Evolutionary conservation across 2,329 filamentous ascomycete species (phyloP).

Genomic region (Penicillium oxalicum): DNA sequence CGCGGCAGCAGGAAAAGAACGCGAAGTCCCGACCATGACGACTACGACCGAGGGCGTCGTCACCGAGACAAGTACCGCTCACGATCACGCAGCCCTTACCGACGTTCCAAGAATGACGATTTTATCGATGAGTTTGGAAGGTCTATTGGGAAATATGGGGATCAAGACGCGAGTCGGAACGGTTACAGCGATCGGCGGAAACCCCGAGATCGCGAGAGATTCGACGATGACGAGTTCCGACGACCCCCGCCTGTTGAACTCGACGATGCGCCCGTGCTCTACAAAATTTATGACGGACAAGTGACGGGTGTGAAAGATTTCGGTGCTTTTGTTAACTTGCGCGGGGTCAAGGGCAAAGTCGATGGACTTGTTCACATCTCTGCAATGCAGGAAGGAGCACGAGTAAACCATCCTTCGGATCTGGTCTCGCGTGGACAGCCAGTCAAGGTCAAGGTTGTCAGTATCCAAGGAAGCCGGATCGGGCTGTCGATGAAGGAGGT

Average conservation of each 20-base stretch:
- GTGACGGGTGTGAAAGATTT: slow-evolving; percentile 94
- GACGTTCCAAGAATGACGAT: slow-evolving; percentile 40
- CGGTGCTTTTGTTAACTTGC: slow-evolving; percentile 89
- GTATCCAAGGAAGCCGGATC: slow-evolving; percentile 73
- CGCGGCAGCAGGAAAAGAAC: slow-evolving; percentile 48
- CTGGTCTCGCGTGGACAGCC: slow-evolving; percentile 71
- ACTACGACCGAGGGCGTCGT: slow-evolving; percentile 44
- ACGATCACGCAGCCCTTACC: slow-evolving; percentile 44
- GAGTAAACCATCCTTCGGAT: slow-evolving; percentile 89
- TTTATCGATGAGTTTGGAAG: slow-evolving; percentile 58
- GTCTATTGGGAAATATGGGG: slow-evolving; percentile 36
- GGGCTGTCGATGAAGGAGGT: slow-evolving; percentile 97
- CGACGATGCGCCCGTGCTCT: slow-evolving; percentile 72
- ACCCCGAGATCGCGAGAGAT: slow-evolving; percentile 31
- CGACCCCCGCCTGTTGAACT: slow-evolving; percentile 65
- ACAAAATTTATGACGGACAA: slow-evolving; percentile 84
- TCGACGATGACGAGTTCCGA: slow-evolving; percentile 52
- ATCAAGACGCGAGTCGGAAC: slow-evolving; percentile 36
- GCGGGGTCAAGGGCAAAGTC: slow-evolving; percentile 77
- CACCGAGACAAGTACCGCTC: slow-evolving; percentile 42
- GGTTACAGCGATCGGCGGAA: slow-evolving; percentile 42
- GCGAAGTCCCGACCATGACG: slow-evolving; percentile 47
- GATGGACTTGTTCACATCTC: slow-evolving; percentile 94
- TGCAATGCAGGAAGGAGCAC: slow-evolving; percentile 73
- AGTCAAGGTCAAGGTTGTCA: slow-evolving; percentile 89